Evolutionary conservation across 2,329 filamentous ascomycete genomes (phyloP).

Genomic region (Epichloe hybrida): DNA sequence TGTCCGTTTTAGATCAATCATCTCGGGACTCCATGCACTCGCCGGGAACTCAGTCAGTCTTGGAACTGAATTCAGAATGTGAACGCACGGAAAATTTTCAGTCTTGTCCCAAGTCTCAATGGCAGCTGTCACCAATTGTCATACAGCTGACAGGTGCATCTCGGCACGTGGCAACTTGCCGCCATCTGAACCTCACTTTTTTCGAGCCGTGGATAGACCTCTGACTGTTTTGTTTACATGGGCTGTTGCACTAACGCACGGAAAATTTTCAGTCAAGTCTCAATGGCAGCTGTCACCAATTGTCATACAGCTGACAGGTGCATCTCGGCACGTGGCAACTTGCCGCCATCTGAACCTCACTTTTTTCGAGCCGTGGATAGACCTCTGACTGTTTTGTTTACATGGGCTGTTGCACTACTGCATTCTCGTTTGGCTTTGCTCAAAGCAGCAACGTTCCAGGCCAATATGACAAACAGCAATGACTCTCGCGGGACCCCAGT

Average conservation of each 20-base stretch:
- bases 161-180: neutral
- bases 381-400: too few species aligned
- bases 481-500: neutral
- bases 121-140: neutral
- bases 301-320: neutral
- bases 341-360: neutral
- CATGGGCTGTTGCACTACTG: too few species aligned
- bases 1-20: too few species aligned
- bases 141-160: neutral
- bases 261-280: too few species aligned
- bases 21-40: too few species aligned
- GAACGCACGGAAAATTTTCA: too few species aligned
- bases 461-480: neutral
- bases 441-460: neutral
- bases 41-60: too few species aligned
- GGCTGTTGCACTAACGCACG: too few species aligned
- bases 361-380: neutral
- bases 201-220: neutral
- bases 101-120: neutral
- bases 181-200: neutral
- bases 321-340: neutral
- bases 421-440: neutral
- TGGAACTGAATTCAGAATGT: too few species aligned
- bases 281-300: neutral
- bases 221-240: too few species aligned